Base-by-base conservation (phyloP, 2,329 filamentous ascomycete genomes). In the Alternaria atra region DNA sequence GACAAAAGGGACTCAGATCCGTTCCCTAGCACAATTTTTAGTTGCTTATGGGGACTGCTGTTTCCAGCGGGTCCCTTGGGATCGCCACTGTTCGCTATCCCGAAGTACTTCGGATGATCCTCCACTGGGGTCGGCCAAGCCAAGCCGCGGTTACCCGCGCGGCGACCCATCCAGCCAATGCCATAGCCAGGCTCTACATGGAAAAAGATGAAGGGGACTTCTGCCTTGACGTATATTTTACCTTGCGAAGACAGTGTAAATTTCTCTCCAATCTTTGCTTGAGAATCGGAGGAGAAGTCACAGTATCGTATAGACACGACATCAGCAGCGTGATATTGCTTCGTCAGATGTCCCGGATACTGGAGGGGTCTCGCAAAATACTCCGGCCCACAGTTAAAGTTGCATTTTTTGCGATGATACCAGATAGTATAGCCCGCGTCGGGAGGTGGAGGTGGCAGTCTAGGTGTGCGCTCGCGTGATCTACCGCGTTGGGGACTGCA, bases 101-200 rank as follows among this genome's bases (percentile, higher is more conserved):
- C 40, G 20, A 43, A 13, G 12, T 43, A 43, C 40, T 43, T 27
- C 25, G 40, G 20, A 15, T 23, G 20, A 0, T 43, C 12, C 20
- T 10, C 25, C 10, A n/a, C 12, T 7, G 20, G 17, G 12, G 25
- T 43, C 23, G 20, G 20, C 20, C 20, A 20, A 20, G 20, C 20
- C 17, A 43, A 43, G 2, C 20, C 40, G 12, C 39, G 20, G 1
- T 20, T 25, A 8, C 39, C 17, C 5, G 23, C 39, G 39, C 20
- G 25, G 39, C 39, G 39, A 42, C 39, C 17, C 17, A 23, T 6
- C 20, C n/a, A 29, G 15, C 25, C 44, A n/a, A 17, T 32, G 15
- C n/a, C 44, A 29, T 63, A 68, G 56, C 50, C 55, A 25, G 39
- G 39, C 6, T 42, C 39, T 10, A 42, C 20, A 6, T 25, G 17